Evolutionary conservation across 441 rosid genomes (phyloP).

Genomic region (Jatropha multifida): DNA sequence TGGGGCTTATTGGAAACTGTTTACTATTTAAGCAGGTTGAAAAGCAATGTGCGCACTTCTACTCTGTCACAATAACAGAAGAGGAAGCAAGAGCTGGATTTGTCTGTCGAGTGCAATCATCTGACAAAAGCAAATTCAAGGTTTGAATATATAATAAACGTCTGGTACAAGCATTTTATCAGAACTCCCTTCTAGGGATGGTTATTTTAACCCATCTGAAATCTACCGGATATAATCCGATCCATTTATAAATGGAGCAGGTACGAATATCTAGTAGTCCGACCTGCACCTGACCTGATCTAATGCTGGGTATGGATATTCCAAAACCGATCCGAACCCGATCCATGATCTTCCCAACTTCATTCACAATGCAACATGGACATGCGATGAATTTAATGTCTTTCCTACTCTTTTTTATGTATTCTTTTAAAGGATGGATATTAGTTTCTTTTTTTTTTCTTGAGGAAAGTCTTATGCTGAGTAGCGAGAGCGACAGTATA

Average conservation of each 20-base stretch:
- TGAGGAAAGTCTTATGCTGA: no score
- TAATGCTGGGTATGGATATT: no score
- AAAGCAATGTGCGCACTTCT: slow-evolving; percentile 96
- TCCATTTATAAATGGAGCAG: no score
- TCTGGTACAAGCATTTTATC: slow-evolving; percentile 8
- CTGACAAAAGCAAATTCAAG: slow-evolving; percentile 98
- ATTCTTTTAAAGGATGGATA: background rate
- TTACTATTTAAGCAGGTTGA: slow-evolving; percentile 69
- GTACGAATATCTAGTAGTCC: no score
- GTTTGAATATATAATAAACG: slow-evolving; percentile 33
- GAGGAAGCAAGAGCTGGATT: slow-evolving; percentile 86
- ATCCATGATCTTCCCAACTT: no score
- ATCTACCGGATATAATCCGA: no score
- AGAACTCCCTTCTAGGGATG: background rate
- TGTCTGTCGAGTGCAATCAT: slow-evolving; percentile 85
- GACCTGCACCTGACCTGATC: no score
- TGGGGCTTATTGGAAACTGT: slow-evolving; percentile 24
- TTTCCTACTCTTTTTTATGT: background rate
- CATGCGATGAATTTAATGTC: background rate
- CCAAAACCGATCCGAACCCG: no score
- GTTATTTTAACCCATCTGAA: no score
- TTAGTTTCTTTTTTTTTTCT: background rate
- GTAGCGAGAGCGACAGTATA: no score
- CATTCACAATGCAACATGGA: background rate
- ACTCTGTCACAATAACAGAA: slow-evolving; percentile 79